These are phyloP conservation scores for Primulina eburnea DNA, from an alignment of 257 asterid genomes.

Conservation along the genomic window DNA sequence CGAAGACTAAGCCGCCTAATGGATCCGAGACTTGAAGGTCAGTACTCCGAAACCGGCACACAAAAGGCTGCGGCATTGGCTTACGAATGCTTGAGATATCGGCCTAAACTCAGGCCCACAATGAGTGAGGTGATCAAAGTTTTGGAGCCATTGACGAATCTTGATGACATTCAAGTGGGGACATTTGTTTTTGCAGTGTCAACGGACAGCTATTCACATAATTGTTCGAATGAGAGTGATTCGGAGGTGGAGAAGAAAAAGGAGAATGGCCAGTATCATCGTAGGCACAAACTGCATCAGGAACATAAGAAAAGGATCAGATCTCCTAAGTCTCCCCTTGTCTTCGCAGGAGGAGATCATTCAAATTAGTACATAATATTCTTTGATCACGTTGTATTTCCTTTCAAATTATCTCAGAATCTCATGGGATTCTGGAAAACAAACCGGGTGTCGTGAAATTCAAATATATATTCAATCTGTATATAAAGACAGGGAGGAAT, in stretches of 20 bases:
- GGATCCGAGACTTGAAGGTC: conserved; percentile 30
- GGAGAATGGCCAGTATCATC: not conserved
- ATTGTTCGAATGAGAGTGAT: not conserved
- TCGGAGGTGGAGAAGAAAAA: not conserved
- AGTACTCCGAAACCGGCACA: conserved; percentile 33
- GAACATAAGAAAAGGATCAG: not conserved
- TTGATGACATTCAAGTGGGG: conserved; percentile 21
- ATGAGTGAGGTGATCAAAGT: conserved; percentile 32
- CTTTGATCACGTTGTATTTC: not conserved
- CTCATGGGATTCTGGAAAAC: too few relatives aligned
- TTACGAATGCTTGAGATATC: conserved; percentile 35
- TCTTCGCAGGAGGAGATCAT: not conserved
- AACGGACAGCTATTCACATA: not conserved
- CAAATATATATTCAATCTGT: too few relatives aligned
- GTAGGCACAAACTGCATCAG: not conserved
- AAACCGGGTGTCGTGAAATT: not conserved
- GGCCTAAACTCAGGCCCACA: conserved; percentile 33
- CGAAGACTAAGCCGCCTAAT: conserved; percentile 3
- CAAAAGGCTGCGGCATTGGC: conserved; percentile 36
- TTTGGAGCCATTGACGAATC: conserved; percentile 32
- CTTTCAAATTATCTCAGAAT: not conserved
- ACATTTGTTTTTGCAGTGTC: conserved; percentile 30
- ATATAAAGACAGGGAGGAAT: not conserved
- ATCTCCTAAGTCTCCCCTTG: not conserved
- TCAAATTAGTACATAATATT: too few relatives aligned